These are phyloP conservation scores for Aspergillus fischeri DNA, from an alignment of 2,329 filamentous ascomycete species.

Conservation along the genomic window DNA sequence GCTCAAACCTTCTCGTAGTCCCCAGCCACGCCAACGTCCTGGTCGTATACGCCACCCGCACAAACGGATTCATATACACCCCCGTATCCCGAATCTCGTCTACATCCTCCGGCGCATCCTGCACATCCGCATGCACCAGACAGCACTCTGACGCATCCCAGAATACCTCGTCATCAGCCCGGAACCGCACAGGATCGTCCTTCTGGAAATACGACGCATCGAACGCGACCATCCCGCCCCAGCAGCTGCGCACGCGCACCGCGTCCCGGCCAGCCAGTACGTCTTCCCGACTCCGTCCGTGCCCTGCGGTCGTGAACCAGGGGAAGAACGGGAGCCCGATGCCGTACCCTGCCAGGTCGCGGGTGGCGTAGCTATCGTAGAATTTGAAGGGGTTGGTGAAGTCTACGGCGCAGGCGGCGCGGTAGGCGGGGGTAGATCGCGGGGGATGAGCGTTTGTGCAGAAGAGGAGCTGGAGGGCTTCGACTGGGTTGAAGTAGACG, in stretches of 20 bases:
- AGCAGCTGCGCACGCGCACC: conserved; percentile 68
- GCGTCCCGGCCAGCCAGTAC: conserved; percentile 56
- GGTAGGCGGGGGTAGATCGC: conserved; percentile 42
- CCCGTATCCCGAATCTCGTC: conserved; percentile 46
- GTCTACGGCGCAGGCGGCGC: conserved; percentile 70
- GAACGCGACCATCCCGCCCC: conserved; percentile 67
- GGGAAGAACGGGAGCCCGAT: conserved; percentile 70
- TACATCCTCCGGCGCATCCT: conserved; percentile 27
- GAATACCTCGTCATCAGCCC: conserved; percentile 55
- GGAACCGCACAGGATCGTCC: conserved; percentile 50
- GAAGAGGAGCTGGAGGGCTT: conserved; percentile 58
- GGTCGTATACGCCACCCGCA: conserved; percentile 65
- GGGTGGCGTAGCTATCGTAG: conserved; percentile 72
- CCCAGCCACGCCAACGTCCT: conserved; percentile 56
- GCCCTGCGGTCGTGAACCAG: conserved; percentile 57
- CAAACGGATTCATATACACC: conserved; percentile 71
- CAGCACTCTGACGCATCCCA: conserved; percentile 65
- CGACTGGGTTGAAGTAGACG: conserved; percentile 57
- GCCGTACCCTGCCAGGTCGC: conserved; percentile 65
- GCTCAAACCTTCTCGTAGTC: conserved; percentile 61
- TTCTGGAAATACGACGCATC: conserved; percentile 45
- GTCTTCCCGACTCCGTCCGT: conserved; percentile 56
- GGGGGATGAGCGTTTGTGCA: conserved; percentile 46
- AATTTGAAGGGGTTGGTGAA: conserved; percentile 70
- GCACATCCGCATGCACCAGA: conserved; percentile 50